phyloP scores from a whole-genome alignment of 2,329 filamentous ascomycete genomes.

The Cladosporium sp. region DNA sequence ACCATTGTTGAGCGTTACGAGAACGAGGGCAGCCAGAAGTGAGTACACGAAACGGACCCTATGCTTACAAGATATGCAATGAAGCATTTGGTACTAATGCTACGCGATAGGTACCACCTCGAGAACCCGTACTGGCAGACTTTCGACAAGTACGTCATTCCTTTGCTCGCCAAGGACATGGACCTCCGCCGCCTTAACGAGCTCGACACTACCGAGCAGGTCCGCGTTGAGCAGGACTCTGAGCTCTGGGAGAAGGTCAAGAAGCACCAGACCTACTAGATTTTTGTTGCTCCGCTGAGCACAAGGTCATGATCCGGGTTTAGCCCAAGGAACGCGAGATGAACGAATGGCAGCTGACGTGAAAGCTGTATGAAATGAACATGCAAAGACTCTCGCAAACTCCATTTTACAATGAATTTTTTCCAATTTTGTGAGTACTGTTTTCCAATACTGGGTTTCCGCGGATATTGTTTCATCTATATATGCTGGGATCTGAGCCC shows the following conservation, averaged over 20 bases:
- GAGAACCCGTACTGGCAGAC: constrained; percentile 73
- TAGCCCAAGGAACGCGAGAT: not conserved
- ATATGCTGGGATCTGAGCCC: not conserved
- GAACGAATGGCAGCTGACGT: not conserved
- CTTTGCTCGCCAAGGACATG: constrained; percentile 67
- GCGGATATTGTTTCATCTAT: not conserved
- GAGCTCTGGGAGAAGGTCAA: constrained; percentile 37
- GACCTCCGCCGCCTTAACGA: constrained; percentile 69
- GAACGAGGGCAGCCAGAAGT: constrained; percentile 57
- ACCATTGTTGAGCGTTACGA: constrained; percentile 74
- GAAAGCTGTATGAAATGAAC: not conserved
- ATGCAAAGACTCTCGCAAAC: not conserved
- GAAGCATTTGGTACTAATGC: not conserved
- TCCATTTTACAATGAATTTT: not conserved
- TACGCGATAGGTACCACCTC: constrained; percentile 42
- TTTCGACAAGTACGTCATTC: constrained; percentile 72
- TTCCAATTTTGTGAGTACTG: not conserved
- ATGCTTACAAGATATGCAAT: not conserved
- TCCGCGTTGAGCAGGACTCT: constrained; percentile 36
- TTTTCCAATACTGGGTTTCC: not conserved
- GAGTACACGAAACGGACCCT: constrained; percentile 31
- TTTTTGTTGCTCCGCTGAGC: not conserved
- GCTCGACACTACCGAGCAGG: constrained; percentile 55
- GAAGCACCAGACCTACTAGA: constrained; percentile 35
- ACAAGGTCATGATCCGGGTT: not conserved